These are phyloP conservation scores for Alopecurus myosuroides DNA, from an alignment of 176 grass and related monocot species.

Conservation along the genomic window DNA sequence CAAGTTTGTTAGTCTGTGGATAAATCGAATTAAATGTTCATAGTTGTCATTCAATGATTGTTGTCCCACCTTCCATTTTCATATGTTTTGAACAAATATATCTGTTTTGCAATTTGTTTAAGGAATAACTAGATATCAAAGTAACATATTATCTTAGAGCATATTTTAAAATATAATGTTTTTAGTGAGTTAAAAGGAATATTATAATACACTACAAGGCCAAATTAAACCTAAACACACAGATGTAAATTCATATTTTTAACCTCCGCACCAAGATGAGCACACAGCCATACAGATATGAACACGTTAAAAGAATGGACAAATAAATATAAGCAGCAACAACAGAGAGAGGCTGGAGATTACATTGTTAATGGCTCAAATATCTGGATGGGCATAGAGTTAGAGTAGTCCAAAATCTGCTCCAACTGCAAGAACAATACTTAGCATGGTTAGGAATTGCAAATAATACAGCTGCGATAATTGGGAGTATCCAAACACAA, in stretches of 20 bases:
- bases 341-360: not conserved
- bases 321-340: not conserved
- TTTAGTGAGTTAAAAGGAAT: not conserved
- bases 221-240: not conserved
- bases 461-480: constrained; percentile 26
- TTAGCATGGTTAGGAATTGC: constrained; percentile 22
- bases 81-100: not conserved
- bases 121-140: not conserved
- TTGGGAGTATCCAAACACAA: constrained; percentile 1
- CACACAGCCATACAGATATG: not conserved
- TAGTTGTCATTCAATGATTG: too few species aligned
- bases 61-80: not conserved
- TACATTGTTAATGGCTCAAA: constrained; percentile 18
- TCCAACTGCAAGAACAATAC: constrained; percentile 26
- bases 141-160: not conserved
- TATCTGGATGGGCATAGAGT: constrained; percentile 19
- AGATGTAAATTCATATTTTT: not conserved
- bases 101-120: not conserved
- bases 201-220: not conserved
- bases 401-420: constrained; percentile 26
- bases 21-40: not conserved
- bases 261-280: not conserved
- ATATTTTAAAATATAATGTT: not conserved
- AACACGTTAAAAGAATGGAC: constrained; percentile 22
- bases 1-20: not conserved